phyloP scores from a whole-genome alignment of 2,329 filamentous ascomycete genomes.

The Verticillium klebahnii region DNA sequence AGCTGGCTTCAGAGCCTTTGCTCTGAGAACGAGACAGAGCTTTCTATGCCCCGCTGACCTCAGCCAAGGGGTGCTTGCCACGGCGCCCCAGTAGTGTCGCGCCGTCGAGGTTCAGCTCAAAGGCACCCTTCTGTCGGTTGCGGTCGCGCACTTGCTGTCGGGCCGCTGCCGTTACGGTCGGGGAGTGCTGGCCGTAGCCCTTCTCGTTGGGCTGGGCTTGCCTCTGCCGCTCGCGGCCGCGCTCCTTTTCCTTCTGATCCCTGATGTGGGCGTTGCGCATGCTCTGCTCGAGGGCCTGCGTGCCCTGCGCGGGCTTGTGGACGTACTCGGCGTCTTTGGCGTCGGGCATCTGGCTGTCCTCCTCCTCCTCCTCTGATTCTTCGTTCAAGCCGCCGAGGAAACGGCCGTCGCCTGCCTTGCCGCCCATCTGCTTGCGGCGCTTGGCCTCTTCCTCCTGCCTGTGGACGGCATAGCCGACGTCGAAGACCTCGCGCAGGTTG shows the following conservation, averaged over 20 bases:
- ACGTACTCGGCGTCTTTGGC: constrained; percentile 44
- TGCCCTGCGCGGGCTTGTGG: constrained; percentile 37
- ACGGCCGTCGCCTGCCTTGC: constrained; percentile 57
- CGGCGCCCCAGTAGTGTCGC: constrained; percentile 80
- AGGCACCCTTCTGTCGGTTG: constrained; percentile 70
- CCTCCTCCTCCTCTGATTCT: constrained; percentile 59
- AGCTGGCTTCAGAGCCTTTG: neutral
- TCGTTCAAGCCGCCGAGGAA: constrained; percentile 64
- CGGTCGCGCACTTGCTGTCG: constrained; percentile 70
- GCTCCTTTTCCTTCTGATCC: constrained; percentile 47
- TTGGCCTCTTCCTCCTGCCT: constrained; percentile 95
- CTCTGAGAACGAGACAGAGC: neutral
- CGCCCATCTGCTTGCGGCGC: constrained; percentile 76
- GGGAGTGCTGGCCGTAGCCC: constrained; percentile 87
- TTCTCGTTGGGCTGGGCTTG: constrained; percentile 36
- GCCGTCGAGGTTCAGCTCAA: constrained; percentile 88
- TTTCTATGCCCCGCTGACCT: constrained; percentile 23
- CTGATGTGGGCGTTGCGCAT: constrained; percentile 78
- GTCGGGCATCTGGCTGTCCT: constrained; percentile 60
- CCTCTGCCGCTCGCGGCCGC: constrained; percentile 46
- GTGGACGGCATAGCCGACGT: constrained; percentile 97
- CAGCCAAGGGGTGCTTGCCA: constrained; percentile 47
- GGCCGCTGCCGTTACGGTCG: constrained; percentile 77
- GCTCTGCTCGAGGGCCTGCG: constrained; percentile 77
- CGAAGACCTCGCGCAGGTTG: constrained; percentile 94